Evolutionary conservation across 192 early-diverging fungal genomes (phyloP).

Genomic region (Entomortierella lignicola): DNA sequence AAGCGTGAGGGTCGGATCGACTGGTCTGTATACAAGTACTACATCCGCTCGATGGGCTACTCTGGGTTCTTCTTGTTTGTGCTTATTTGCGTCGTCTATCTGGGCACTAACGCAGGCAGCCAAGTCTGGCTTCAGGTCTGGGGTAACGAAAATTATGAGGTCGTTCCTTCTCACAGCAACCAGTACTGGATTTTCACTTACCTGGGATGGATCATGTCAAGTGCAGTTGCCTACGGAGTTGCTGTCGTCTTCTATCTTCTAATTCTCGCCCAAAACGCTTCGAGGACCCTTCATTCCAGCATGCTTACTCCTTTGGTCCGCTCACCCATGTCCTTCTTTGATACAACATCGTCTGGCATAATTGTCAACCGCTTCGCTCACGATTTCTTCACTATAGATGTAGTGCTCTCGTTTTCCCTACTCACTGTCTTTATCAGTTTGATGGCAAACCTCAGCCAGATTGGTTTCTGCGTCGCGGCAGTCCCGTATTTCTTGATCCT

Average conservation of each 20-base stretch:
- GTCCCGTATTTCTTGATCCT: slow-evolving; percentile 25
- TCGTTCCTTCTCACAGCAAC: neutral
- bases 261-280: slow-evolving; percentile 53
- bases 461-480: slow-evolving; percentile 48
- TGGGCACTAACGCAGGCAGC: neutral
- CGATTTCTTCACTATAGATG: slow-evolving; percentile 76
- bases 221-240: neutral
- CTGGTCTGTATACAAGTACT: slow-evolving; percentile 40
- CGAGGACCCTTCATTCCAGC: slow-evolving; percentile 63
- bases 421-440: neutral
- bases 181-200: slow-evolving; percentile 23
- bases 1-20: slow-evolving; percentile 19
- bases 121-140: slow-evolving; percentile 16
- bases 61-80: neutral
- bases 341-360: slow-evolving; percentile 74
- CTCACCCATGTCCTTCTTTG: slow-evolving; percentile 64
- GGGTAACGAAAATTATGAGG: neutral
- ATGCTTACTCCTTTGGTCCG: slow-evolving; percentile 73
- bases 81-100: neutral
- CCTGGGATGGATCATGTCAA: slow-evolving; percentile 12
- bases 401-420: slow-evolving; percentile 53
- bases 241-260: neutral
- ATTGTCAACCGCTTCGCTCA: slow-evolving; percentile 84
- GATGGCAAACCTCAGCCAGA: slow-evolving; percentile 5
- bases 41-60: slow-evolving; percentile 4